These are phyloP conservation scores for Elymus sibiricus DNA, from an alignment of 176 grass and related monocot species.

Conservation along the genomic window DNA sequence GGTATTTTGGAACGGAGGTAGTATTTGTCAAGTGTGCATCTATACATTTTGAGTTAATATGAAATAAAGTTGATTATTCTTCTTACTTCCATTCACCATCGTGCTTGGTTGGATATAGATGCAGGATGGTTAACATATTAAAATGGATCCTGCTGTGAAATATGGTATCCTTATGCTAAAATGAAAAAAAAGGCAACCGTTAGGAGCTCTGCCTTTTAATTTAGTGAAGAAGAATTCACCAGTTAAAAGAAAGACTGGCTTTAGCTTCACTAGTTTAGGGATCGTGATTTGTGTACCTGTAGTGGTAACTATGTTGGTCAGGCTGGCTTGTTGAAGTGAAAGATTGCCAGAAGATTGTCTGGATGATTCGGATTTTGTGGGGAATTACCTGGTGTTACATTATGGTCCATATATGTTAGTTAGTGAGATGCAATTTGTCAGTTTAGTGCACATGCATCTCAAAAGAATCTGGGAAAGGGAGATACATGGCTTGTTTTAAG, in stretches of 20 bases:
- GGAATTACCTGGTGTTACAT: neutral
- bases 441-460: neutral
- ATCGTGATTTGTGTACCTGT: neutral
- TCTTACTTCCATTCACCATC: neutral
- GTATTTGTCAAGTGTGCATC: neutral
- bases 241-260: neutral
- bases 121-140: no score
- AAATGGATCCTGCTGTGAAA: neutral
- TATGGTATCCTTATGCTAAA: neutral
- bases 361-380: neutral
- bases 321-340: neutral
- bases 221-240: neutral
- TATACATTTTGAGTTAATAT: neutral
- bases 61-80: neutral
- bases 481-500: neutral
- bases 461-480: neutral
- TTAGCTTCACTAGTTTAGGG: neutral
- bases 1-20: neutral
- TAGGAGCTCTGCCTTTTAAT: neutral
- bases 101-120: neutral
- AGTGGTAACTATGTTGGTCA: neutral
- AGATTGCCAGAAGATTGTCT: neutral
- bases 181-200: neutral
- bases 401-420: neutral
- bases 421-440: neutral